Conservation (phyloP, 106 monocot genomes). For the Acorus gramineus region DNA sequence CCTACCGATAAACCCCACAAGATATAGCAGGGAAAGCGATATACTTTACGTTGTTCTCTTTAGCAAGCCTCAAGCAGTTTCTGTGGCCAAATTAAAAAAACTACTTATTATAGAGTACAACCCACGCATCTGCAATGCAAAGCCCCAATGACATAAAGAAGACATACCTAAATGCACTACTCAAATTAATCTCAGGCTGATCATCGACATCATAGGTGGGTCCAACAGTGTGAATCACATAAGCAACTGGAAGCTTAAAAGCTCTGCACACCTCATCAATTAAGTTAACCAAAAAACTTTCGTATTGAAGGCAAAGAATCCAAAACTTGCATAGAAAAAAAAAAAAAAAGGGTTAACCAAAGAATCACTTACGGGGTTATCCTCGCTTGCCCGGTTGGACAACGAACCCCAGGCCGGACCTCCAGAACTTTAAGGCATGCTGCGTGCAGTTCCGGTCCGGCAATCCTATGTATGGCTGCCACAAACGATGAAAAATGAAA, state of each 20-base stretch:
- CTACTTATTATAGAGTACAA: background rate
- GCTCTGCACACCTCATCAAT: slow-evolving; percentile 36
- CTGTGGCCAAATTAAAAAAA: slow-evolving; percentile 27
- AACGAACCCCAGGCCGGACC: slow-evolving; percentile 62
- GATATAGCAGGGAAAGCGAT: slow-evolving; percentile 98
- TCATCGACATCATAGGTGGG: slow-evolving; percentile 62
- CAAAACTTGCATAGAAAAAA: background rate
- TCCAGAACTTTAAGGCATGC: slow-evolving; percentile 61
- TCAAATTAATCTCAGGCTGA: slow-evolving; percentile 59
- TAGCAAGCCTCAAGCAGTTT: slow-evolving; percentile 72
- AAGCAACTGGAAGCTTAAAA: slow-evolving; percentile 68
- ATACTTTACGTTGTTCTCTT: slow-evolving; percentile 77
- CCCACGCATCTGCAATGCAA: background rate
- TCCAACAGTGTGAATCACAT: slow-evolving; percentile 88
- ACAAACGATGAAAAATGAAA: background rate
- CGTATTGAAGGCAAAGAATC: background rate
- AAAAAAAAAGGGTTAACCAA: background rate
- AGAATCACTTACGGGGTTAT: slow-evolving; percentile 59
- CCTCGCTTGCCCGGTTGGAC: slow-evolving; percentile 90
- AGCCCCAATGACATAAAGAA: background rate
- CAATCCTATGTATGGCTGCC: slow-evolving; percentile 90
- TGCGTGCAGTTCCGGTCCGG: slow-evolving; percentile 63
- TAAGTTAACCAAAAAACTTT: background rate
- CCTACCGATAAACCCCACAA: slow-evolving; percentile 86
- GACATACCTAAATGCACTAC: slow-evolving; percentile 60